phyloP scores from a whole-genome alignment of 805 yeast species.

The Ogataea henricii region DNA sequence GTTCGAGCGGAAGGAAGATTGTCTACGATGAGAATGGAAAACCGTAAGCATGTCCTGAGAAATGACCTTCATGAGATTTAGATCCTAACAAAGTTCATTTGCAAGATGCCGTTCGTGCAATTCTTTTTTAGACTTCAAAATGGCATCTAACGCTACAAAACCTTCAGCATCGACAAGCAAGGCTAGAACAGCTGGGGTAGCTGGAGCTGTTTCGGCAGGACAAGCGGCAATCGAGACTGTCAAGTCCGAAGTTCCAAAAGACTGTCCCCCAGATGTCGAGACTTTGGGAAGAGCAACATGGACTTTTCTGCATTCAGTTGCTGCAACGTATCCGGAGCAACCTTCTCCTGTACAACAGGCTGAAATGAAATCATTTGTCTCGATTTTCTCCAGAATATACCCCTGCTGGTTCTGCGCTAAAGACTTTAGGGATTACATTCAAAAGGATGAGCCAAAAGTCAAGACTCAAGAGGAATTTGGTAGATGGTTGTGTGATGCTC shows the following conservation, averaged over 20 bases:
- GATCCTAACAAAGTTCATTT: slow-evolving; percentile 4
- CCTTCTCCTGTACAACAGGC: slow-evolving; percentile 64
- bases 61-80: neutral
- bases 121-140: slow-evolving; percentile 73
- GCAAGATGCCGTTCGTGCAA: slow-evolving; percentile 89
- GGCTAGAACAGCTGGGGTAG: too few relatives aligned
- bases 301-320: slow-evolving; percentile 88
- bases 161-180: neutral
- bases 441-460: slow-evolving; percentile 55
- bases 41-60: slow-evolving; percentile 60
- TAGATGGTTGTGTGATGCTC: slow-evolving; percentile 92
- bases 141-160: slow-evolving; percentile 44
- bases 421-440: slow-evolving; percentile 71
- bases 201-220: too few relatives aligned
- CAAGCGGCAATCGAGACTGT: slow-evolving; percentile 14
- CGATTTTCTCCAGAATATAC: slow-evolving; percentile 73
- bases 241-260: slow-evolving; percentile 32
- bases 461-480: slow-evolving; percentile 78
- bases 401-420: slow-evolving; percentile 95
- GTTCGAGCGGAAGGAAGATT: slow-evolving; percentile 66
- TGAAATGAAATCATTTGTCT: slow-evolving; percentile 71
- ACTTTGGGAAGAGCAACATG: slow-evolving; percentile 84
- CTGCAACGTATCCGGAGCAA: slow-evolving; percentile 79
- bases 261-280: slow-evolving; percentile 86
- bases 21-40: slow-evolving; percentile 87